Evolutionary conservation across 495 filamentous ascomycete species (phyloP).

Genomic region (Letharia columbiana): DNA sequence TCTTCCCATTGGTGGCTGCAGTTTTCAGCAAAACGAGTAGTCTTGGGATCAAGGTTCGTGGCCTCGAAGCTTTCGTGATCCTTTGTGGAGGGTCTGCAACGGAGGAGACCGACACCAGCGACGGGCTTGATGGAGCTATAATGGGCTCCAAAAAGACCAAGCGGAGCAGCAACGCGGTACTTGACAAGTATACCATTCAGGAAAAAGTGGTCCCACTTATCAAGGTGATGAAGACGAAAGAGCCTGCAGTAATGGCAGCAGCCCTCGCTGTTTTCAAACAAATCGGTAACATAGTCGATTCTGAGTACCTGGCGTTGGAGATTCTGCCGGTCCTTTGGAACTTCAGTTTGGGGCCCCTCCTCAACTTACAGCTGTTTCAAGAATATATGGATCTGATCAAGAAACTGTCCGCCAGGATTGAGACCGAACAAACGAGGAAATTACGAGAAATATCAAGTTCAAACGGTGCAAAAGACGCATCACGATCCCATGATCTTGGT

Average conservation of each 20-base stretch:
- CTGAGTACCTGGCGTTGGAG: constrained; percentile 90
- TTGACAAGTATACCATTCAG: constrained; percentile 96
- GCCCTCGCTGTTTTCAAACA: constrained; percentile 74
- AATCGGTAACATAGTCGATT: constrained; percentile 71
- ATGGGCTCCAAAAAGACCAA: constrained; percentile 42
- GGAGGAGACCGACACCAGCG: constrained; percentile 39
- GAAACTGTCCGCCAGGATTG: constrained; percentile 65
- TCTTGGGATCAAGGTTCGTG: constrained; percentile 85
- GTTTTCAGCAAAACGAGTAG: constrained; percentile 91
- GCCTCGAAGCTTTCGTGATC: constrained; percentile 78
- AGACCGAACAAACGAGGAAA: constrained; percentile 80
- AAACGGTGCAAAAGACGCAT: constrained; percentile 19
- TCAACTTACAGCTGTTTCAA: constrained; percentile 81
- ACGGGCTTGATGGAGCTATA: constrained; percentile 64
- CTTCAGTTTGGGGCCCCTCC: constrained; percentile 82
- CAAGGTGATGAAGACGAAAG: constrained; percentile 91
- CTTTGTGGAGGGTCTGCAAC: constrained; percentile 65
- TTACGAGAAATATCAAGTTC: constrained; percentile 63
- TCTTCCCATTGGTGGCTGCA: constrained; percentile 81
- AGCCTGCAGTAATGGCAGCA: constrained; percentile 95
- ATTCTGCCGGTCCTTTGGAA: constrained; percentile 82
- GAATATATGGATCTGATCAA: constrained; percentile 82
- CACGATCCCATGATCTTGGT: constrained; percentile 35
- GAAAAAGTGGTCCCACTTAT: constrained; percentile 90
- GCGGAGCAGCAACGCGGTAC: constrained; percentile 56